These are phyloP conservation scores for Cladosporium cucumerinum DNA, from an alignment of 2,329 filamentous ascomycete genomes.

Conservation along the genomic window DNA sequence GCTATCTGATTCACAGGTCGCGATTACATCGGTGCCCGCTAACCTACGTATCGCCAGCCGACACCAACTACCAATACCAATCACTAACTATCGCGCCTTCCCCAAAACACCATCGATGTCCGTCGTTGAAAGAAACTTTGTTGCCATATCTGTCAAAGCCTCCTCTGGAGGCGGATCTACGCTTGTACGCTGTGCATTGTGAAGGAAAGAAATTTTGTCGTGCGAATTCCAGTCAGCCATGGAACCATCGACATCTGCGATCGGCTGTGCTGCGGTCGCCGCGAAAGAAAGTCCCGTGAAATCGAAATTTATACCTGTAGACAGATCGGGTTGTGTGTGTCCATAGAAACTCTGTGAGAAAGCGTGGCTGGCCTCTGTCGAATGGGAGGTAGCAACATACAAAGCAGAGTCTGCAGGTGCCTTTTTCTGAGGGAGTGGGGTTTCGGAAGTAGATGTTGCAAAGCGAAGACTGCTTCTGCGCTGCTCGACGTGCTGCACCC, in stretches of 20 bases:
- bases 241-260: not conserved
- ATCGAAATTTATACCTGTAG: conserved; percentile 5
- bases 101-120: conserved; percentile 9
- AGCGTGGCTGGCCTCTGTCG: not conserved
- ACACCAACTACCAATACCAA: not conserved
- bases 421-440: conserved; percentile 4
- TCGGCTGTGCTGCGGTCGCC: not conserved
- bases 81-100: not conserved
- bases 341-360: not conserved
- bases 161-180: not conserved
- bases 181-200: conserved; percentile 13
- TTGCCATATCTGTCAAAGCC: conserved; percentile 2
- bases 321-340: not conserved
- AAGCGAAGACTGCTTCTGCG: conserved; percentile 28
- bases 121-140: conserved; percentile 6
- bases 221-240: conserved; percentile 17
- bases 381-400: not conserved
- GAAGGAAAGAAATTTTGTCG: conserved; percentile 22
- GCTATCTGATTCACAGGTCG: not conserved
- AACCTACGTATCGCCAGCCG: too few relatives aligned
- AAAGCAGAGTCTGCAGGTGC: not conserved
- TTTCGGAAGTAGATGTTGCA: conserved; percentile 22
- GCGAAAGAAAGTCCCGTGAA: conserved; percentile 3
- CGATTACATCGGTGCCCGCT: not conserved
- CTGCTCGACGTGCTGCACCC: conserved; percentile 4